phyloP scores from a whole-genome alignment of 345 rosid species.

The Rhodamnia argentea region DNA sequence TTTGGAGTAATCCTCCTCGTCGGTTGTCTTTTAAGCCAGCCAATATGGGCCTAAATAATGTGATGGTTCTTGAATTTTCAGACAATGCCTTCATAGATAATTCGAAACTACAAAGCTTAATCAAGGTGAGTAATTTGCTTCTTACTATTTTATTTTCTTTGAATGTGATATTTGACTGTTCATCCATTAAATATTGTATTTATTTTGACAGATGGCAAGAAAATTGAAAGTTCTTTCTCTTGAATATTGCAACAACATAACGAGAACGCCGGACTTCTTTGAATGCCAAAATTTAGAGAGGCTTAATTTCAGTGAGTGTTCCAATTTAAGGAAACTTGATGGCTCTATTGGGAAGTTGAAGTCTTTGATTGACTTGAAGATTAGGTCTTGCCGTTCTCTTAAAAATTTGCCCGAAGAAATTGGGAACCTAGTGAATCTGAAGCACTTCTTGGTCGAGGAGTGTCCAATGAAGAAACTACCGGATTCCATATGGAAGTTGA shows the following conservation, averaged over 20 bases:
- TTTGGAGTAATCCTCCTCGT: neutral
- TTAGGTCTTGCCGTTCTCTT: fast-evolving
- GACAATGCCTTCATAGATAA: no score
- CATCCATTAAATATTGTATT: no score
- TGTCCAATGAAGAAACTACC: neutral
- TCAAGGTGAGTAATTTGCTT: no score
- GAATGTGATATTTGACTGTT: no score
- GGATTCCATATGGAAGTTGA: neutral
- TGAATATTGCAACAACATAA: no score
- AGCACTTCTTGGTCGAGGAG: neutral
- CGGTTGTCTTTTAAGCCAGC: neutral
- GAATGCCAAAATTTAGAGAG: neutral
- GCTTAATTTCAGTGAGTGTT: fast-evolving
- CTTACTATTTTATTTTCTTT: no score
- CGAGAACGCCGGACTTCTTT: neutral
- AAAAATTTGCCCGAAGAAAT: neutral
- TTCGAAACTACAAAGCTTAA: no score
- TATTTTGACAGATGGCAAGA: no score
- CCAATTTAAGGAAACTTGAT: neutral
- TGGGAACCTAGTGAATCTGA: neutral
- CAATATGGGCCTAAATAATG: neutral
- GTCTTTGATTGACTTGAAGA: neutral
- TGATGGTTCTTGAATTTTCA: neutral
- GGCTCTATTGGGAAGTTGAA: neutral
- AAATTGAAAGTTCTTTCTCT: no score